Conservation (phyloP, 495 filamentous ascomycete genomes). For the Podospora bellae-mahoneyi region DNA sequence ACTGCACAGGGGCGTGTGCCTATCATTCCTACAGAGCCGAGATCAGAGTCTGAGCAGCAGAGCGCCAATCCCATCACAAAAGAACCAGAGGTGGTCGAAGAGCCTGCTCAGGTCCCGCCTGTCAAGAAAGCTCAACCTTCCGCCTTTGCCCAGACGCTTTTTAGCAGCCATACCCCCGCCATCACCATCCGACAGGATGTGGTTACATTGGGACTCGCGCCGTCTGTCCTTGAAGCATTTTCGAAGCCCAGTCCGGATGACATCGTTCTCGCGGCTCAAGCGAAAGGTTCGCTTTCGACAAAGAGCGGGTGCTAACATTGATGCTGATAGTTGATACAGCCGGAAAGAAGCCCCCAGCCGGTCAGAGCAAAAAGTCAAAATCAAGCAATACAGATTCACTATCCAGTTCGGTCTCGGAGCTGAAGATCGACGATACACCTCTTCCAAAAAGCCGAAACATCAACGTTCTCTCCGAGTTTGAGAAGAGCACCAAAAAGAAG, state of each 20-base stretch:
- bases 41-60: slow-evolving; percentile 3
- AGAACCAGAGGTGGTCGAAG: not conserved
- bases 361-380: slow-evolving; percentile 35
- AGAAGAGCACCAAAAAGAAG: slow-evolving; percentile 70
- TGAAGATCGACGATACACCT: slow-evolving; percentile 66
- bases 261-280: slow-evolving; percentile 80
- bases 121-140: slow-evolving; percentile 48
- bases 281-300: slow-evolving; percentile 70
- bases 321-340: slow-evolving; percentile 45
- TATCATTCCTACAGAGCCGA: slow-evolving; percentile 19
- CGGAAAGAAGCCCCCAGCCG: slow-evolving; percentile 42
- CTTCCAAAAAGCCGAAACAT: slow-evolving; percentile 81
- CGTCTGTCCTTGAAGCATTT: slow-evolving; percentile 58
- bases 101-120: not conserved
- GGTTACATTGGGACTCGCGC: slow-evolving; percentile 46
- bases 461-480: slow-evolving; percentile 77
- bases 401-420: slow-evolving; percentile 45
- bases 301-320: slow-evolving; percentile 39
- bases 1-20: slow-evolving; percentile 25
- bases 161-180: slow-evolving; percentile 37
- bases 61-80: slow-evolving; percentile 7
- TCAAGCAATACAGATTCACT: slow-evolving; percentile 18
- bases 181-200: slow-evolving; percentile 12
- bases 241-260: slow-evolving; percentile 93
- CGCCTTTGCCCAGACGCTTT: slow-evolving; percentile 65